Base-by-base conservation (phyloP, 1,284 basidiomycete genomes). In the Malassezia arunalokei region DNA sequence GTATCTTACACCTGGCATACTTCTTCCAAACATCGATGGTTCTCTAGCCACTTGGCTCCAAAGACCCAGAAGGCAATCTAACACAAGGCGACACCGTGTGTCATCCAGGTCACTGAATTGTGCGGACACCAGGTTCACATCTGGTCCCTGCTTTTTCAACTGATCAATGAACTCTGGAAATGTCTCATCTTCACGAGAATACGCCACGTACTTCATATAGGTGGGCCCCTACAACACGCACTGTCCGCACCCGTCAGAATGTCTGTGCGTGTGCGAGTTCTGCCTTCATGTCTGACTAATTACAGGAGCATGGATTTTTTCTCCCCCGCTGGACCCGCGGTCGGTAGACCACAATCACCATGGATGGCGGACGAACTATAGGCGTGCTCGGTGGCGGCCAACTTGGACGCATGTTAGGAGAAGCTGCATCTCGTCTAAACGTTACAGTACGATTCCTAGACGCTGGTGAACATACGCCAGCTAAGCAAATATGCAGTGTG, bases 351-450 rank as follows among this genome's bases (percentile, higher is more conserved):
- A 35, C 15, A 35, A 2, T 11, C 11, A 35, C 33, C 15, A 54
- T 54, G 51, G 51, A 54, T 32, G 15, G 33, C n/a, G 30, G 20
- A 38, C 15, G 35, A 8, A 43, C 32, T 8, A 57, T 62, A 7
- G 67, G 67, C 40, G 65, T 69, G 42, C 61, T 68, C 9, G 92
- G 92, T 63, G 94, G 92, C 44, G 92, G 92, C 64, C 92, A 98
- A 76, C 82, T 99, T 14, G 94, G 94, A 42, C 88, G 94, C 39
- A 96, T 99, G 92, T 81, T 99, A 37, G 87, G 85, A 8, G 85
- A 86, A 43, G 84, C 92, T 0, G 92, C 92, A 1, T 83, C 89
- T 8, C 79, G 90, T 33, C 80, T 96, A 53, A 87, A 90, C 68
- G 79, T 96, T 60, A 81, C 85, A 42, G 78, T 92, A n/a, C 76